Base-by-base conservation (phyloP, 257 asterid species). In the Henckelia pumila region DNA sequence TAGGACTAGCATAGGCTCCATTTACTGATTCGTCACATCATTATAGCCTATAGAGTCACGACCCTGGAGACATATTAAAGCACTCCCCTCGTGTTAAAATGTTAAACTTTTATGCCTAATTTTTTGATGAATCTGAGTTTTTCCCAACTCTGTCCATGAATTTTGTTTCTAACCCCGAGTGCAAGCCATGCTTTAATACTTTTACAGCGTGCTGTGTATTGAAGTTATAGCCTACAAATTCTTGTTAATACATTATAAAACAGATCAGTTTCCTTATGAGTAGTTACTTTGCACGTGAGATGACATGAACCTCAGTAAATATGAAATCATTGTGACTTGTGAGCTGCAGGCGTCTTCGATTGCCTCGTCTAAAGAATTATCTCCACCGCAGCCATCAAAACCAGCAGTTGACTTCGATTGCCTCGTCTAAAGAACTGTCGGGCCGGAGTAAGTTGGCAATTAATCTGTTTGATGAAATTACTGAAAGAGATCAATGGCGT, bases 391-490 rank as follows among this genome's bases (percentile, higher is more conserved):
- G n/a, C n/a, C n/a, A n/a, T n/a, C n/a, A n/a, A n/a, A n/a, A n/a
- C n/a, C n/a, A n/a, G n/a, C n/a, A n/a, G n/a, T n/a, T n/a, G n/a
- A n/a, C n/a, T n/a, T n/a, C n/a, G n/a, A n/a, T n/a, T n/a, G n/a
- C n/a, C n/a, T n/a, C n/a, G n/a, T n/a, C n/a, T n/a, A n/a, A n/a
- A n/a, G n/a, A n/a, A n/a, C n/a, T n/a, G n/a, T n/a, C n/a, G n/a
- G n/a, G n/a, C n/a, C n/a, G n/a, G n/a, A n/a, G n/a, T n/a, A n/a
- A n/a, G n/a, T n/a, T n/a, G n/a, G 47, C 47, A 35, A 8, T 35
- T 16, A 50, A 66, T 9, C 44, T 73, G 79, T 75, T 79, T 59
- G 85, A 73, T 50, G 68, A 75, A 79, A 71, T 66, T 55, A 64
- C 69, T 1, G 71, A 64, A 30, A 0, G 29, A 35, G 61, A 49